Evolutionary conservation across 331 rosid genomes (phyloP).

Genomic region (Phaseolus coccineus): DNA sequence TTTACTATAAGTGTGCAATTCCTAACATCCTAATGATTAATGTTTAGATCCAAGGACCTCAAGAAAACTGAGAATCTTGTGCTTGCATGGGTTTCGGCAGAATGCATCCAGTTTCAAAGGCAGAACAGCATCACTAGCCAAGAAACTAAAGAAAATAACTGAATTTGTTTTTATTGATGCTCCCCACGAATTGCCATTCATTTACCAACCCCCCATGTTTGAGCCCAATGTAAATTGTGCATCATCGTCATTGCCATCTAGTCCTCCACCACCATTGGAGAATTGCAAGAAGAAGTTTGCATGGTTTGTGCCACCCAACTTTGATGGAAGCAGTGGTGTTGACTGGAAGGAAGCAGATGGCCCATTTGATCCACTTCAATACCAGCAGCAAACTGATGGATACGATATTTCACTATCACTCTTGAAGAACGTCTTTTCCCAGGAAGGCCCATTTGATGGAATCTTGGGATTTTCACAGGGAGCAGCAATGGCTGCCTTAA

Average conservation of each 20-base stretch:
- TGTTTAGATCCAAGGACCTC: constrained; percentile 63
- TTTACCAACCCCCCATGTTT: constrained; percentile 60
- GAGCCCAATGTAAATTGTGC: constrained; percentile 38
- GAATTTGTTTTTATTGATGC: constrained; percentile 83
- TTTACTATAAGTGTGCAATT: constrained; percentile 28
- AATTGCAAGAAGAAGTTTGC: constrained; percentile 80
- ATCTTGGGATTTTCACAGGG: constrained; percentile 92
- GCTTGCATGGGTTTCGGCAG: constrained; percentile 97
- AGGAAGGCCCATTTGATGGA: constrained; percentile 85
- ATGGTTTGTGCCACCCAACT: constrained; percentile 73
- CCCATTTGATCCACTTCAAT: constrained; percentile 86
- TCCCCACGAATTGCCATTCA: constrained; percentile 82
- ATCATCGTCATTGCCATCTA: constrained; percentile 46
- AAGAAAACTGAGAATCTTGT: constrained; percentile 75
- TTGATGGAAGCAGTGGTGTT: constrained; percentile 37
- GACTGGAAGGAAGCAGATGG: constrained; percentile 72
- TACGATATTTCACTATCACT: constrained; percentile 66
- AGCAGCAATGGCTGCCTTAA: constrained; percentile 83
- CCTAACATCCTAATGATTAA: constrained; percentile 32
- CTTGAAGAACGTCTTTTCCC: constrained; percentile 61
- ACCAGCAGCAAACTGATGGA: constrained; percentile 79
- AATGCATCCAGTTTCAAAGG: constrained; percentile 91
- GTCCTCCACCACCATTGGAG: constrained; percentile 62
- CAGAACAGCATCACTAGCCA: constrained; percentile 87
- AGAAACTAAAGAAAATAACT: constrained; percentile 75